Conservation (phyloP, 2,329 filamentous ascomycete species). For the Didymella arachidicola region DNA sequence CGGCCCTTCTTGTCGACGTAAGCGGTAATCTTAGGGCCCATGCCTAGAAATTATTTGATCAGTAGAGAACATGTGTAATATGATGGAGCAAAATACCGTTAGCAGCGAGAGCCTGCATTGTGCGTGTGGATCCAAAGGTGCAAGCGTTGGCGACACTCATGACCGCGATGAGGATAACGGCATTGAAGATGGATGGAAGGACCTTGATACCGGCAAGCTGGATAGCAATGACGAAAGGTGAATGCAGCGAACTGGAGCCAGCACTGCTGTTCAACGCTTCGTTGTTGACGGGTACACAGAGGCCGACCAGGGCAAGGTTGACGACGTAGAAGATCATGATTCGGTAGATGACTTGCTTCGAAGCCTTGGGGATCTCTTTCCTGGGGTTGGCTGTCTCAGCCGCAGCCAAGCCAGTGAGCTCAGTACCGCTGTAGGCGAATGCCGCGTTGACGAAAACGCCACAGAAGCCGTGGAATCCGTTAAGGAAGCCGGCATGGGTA, state of each 20-base stretch:
- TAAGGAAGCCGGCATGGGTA: conserved; percentile 51
- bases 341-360: conserved; percentile 55
- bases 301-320: conserved; percentile 52
- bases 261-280: conserved; percentile 9
- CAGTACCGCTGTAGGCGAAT: conserved; percentile 68
- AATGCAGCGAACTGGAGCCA: conserved; percentile 43
- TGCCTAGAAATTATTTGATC: conserved; percentile 43
- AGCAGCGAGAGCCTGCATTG: conserved; percentile 61
- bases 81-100: conserved; percentile 19
- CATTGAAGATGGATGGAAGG: conserved; percentile 70
- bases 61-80: not conserved
- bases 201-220: conserved; percentile 65
- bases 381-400: conserved; percentile 63
- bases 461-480: conserved; percentile 70
- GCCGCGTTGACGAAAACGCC: conserved; percentile 68
- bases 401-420: conserved; percentile 66
- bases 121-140: conserved; percentile 63
- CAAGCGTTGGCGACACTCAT: conserved; percentile 66
- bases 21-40: conserved; percentile 76
- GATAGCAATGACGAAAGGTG: conserved; percentile 72
- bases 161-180: conserved; percentile 67
- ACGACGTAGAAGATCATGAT: conserved; percentile 55
- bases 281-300: conserved; percentile 48
- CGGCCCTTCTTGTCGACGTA: conserved; percentile 84
- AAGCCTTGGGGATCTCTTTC: conserved; percentile 53